These are phyloP conservation scores for Rhododendron molle DNA, from an alignment of 148 eudicot genomes.

Conservation along the genomic window DNA sequence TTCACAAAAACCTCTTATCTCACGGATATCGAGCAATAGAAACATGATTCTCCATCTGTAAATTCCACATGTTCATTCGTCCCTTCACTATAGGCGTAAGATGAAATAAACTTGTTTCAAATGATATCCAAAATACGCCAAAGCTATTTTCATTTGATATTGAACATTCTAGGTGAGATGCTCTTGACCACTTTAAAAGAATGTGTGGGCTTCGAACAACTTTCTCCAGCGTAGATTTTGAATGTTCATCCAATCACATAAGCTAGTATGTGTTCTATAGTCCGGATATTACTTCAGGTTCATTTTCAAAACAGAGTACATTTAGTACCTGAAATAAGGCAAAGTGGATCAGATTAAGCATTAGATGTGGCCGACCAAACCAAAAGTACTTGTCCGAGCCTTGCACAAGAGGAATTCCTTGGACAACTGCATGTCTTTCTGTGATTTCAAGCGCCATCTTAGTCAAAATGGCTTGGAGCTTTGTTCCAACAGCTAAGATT, in stretches of 20 bases:
- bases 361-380: conserved; percentile 72
- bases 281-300: neutral
- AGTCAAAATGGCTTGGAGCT: conserved; percentile 80
- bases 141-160: neutral
- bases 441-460: conserved; percentile 83
- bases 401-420: conserved; percentile 90
- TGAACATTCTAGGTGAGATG: neutral
- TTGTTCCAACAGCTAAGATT: conserved; percentile 86
- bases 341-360: conserved; percentile 80
- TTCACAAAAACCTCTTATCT: neutral
- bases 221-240: neutral
- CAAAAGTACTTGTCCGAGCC: conserved; percentile 83
- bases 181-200: neutral
- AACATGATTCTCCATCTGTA: neutral
- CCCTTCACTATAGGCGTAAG: neutral
- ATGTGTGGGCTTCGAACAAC: neutral
- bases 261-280: neutral
- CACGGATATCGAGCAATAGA: neutral
- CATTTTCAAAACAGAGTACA: neutral
- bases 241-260: neutral
- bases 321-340: conserved; percentile 68
- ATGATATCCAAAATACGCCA: neutral
- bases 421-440: conserved; percentile 82
- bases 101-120: neutral
- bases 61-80: neutral